Evolutionary conservation across 1,139 yeast genomes (phyloP).

Genomic region (Debaryomyces sp.): DNA sequence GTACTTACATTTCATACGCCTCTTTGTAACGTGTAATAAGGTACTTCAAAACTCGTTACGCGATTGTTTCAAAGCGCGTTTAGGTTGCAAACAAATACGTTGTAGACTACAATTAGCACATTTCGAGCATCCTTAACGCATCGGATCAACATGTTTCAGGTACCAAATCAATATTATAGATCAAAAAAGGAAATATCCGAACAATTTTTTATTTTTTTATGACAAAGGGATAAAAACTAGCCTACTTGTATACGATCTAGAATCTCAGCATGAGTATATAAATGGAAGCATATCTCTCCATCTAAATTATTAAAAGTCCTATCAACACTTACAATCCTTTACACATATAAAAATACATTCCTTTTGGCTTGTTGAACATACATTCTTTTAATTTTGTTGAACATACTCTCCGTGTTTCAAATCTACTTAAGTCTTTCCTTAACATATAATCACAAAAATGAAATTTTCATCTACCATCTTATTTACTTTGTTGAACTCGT

Average conservation of each 20-base stretch:
- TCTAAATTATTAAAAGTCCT: neutral
- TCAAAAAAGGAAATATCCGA: neutral
- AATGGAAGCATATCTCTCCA: neutral
- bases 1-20: neutral
- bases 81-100: conserved; percentile 1
- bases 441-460: conserved; percentile 13
- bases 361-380: neutral
- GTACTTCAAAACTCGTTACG: neutral
- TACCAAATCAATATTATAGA: conserved; percentile 1
- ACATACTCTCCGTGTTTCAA: neutral
- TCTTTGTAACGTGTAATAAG: neutral
- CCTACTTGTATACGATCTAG: neutral
- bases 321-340: neutral
- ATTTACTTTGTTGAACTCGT: conserved; percentile 11
- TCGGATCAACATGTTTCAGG: conserved; percentile 2
- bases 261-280: neutral
- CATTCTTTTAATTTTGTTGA: neutral
- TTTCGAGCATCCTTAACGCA: neutral
- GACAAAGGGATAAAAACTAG: neutral
- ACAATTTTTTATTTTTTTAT: neutral
- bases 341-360: neutral
- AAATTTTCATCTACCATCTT: conserved; percentile 19
- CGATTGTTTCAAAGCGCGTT: conserved; percentile 7
- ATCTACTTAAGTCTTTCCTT: conserved; percentile 11
- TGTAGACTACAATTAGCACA: neutral